A percentile compares a stretch with the other conserved stretches of the same genome.
Conservation (phyloP, 441 rosid species). For the Euphorbia corollata region DNA sequence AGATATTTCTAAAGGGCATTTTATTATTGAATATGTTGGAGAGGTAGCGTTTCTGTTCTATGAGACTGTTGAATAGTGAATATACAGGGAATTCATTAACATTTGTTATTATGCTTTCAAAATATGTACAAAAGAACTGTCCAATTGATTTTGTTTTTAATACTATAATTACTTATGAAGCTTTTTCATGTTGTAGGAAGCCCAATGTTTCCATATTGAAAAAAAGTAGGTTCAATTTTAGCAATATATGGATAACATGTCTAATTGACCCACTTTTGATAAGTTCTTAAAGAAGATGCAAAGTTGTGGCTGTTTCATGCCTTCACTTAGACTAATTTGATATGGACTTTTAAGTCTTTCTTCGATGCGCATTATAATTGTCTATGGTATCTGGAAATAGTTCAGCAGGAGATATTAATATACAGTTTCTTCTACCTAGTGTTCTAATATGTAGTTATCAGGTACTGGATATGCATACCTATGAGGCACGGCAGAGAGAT, state of each 20-base stretch:
- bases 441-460: constrained; percentile 29
- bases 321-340: background rate
- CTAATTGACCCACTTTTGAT: background rate
- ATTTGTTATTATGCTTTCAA: background rate
- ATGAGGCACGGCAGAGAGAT: constrained; percentile 74
- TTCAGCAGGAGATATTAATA: background rate
- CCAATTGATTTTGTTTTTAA: too few relatives aligned
- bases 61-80: background rate
- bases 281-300: background rate
- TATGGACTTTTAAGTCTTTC: constrained; percentile 4
- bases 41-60: constrained; percentile 51
- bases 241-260: background rate
- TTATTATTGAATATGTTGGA: constrained; percentile 95
- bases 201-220: background rate
- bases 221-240: background rate
- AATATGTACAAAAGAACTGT: background rate
- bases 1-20: constrained; percentile 61
- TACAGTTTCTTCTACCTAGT: constrained; percentile 6
- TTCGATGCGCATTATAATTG: background rate
- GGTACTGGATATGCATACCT: constrained; percentile 92
- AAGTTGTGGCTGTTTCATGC: background rate
- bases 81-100: background rate
- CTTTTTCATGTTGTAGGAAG: background rate
- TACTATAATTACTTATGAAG: background rate
- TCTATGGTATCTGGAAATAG: background rate